Conservation (phyloP, 805 yeast species). For the Sungouiella blattae region DNA sequence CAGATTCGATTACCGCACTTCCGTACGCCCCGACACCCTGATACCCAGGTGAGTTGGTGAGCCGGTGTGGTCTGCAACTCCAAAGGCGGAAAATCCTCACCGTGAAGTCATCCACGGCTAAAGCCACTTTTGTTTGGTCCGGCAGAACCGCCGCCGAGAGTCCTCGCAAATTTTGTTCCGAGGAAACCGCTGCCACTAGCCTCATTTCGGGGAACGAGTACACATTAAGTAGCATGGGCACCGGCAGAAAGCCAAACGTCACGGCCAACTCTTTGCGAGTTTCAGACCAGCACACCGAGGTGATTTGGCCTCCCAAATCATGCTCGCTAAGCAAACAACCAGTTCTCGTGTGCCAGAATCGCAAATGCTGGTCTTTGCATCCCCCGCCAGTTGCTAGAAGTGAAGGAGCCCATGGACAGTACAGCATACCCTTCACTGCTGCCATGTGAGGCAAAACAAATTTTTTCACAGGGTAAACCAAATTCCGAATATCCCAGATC, state of each 20-base stretch:
- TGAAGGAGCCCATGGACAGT: slow-evolving; percentile 85
- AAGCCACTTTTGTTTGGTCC: slow-evolving; percentile 57
- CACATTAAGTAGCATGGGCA: slow-evolving; percentile 48
- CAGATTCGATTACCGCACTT: slow-evolving; percentile 53
- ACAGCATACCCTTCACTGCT: slow-evolving; percentile 87
- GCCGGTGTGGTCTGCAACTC: slow-evolving; percentile 37
- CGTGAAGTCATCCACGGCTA: slow-evolving; percentile 77
- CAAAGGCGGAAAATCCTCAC: slow-evolving; percentile 73
- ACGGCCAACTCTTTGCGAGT: slow-evolving; percentile 63
- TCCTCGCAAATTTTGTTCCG: slow-evolving; percentile 49
- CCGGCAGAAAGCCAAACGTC: slow-evolving; percentile 76
- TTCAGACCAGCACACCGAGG: slow-evolving; percentile 75
- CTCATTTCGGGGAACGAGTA: slow-evolving; percentile 67
- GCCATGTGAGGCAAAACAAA: slow-evolving; percentile 66
- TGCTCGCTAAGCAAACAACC: slow-evolving; percentile 65
- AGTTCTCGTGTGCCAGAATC: slow-evolving; percentile 82
- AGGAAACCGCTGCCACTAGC: slow-evolving; percentile 42
- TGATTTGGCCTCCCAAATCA: slow-evolving; percentile 68
- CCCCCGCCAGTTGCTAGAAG: slow-evolving; percentile 92
- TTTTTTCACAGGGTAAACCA: slow-evolving; percentile 36
- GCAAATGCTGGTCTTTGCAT: slow-evolving; percentile 67
- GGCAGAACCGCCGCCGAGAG: slow-evolving; percentile 68
- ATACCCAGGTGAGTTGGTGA: too few species aligned
- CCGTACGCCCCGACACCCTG: slow-evolving; percentile 48
- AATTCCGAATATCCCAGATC: slow-evolving; percentile 59